phyloP scores from a whole-genome alignment of 164 flowering plant species.

The Magnolia officinalis region DNA sequence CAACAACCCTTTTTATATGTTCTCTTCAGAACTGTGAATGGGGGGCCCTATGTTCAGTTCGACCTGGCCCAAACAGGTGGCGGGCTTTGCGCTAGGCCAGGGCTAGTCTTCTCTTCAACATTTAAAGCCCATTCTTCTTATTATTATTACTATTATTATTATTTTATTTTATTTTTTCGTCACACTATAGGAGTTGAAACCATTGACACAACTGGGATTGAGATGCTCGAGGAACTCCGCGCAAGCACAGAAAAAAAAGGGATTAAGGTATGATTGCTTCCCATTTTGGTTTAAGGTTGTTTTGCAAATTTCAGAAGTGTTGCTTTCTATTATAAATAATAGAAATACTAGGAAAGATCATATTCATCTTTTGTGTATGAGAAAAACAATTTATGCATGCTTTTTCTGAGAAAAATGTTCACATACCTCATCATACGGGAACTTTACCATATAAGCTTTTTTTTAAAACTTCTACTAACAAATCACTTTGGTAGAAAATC shows the following conservation, averaged over 20 bases:
- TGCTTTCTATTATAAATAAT: no score
- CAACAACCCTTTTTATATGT: background rate
- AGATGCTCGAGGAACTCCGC: constrained; percentile 40
- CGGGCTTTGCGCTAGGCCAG: background rate
- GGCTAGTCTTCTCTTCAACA: background rate
- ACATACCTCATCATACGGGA: background rate
- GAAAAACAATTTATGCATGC: no score
- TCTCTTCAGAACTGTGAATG: no score
- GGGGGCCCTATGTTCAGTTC: no score
- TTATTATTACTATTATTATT: background rate
- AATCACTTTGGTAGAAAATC: no score
- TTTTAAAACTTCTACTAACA: no score
- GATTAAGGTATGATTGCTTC: constrained; percentile 37
- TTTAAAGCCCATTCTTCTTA: background rate
- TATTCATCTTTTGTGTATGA: no score
- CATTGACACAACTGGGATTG: constrained; percentile 73
- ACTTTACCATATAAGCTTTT: no score
- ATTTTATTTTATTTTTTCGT: background rate
- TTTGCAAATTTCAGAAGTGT: no score
- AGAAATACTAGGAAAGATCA: no score
- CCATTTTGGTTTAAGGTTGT: no score
- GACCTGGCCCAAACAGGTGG: background rate
- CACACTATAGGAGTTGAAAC: constrained; percentile 46
- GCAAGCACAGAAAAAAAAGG: constrained; percentile 32
- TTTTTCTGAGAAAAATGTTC: background rate